Base-by-base conservation (phyloP, 2,329 filamentous ascomycete species). In the Tolypocladium ovalisporum region DNA sequence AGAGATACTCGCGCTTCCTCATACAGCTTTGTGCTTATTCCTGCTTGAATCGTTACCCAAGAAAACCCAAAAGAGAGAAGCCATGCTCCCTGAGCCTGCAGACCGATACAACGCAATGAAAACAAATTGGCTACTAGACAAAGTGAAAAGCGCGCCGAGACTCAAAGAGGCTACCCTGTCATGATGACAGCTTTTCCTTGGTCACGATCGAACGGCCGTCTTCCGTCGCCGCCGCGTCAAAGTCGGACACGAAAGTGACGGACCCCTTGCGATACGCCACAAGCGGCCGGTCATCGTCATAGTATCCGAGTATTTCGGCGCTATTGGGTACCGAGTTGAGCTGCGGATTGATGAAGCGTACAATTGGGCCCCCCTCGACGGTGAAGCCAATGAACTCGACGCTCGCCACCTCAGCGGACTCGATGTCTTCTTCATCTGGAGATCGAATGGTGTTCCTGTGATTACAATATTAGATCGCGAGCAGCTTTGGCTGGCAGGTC, bases 321-420 rank as follows among this genome's bases (percentile, higher is more conserved):
- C 70, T 66, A 8, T 68, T 61, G 2, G 68, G 66, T 1, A 74
- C 56, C 13, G 62, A 60, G 27, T 66, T 62, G 9, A 68, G 67
- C 6, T 70, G 62, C 0, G 72, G 64, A n/a, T 72, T 65, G 39
- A 63, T 67, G 58, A 79, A 76, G 22, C 72, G 71, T n/a, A 79
- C 63, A 54, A 79, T 78, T 3, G 76, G 76, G 3, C 73, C 74
- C 17, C 76, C 76, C 5, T 74, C 70, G 12, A 76, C 66, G 1
- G 75, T 76, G 62, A 76, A 75, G 42, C 76, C 76, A 49, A 79
- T 67, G 4, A 79, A 71, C 32, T 73, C 65, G 51, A 64, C 71
- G 7, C 67, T 65, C 29, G 66, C 61, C 1, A 70, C 68, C 8
- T 67, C 67, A 34, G 70, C 66, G 2, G 66, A 67, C 27, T 70